Evolutionary conservation across 2,329 filamentous ascomycete genomes (phyloP).

Genomic region (Fusarium pseudoanthophilum): DNA sequence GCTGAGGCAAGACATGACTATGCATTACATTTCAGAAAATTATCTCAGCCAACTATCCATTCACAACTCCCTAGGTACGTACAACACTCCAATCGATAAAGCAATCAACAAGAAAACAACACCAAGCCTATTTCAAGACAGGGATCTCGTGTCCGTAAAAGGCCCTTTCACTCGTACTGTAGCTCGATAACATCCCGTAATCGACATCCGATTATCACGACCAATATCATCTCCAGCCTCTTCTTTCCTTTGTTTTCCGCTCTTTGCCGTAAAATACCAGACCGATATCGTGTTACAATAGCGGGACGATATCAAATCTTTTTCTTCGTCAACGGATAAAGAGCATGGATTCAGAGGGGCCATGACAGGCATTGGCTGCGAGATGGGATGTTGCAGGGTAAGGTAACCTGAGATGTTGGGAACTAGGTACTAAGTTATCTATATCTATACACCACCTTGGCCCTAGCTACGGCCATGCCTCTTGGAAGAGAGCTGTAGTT

Average conservation of each 20-base stretch:
- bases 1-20: conserved; percentile 33
- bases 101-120: neutral
- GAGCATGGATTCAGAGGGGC: conserved; percentile 4
- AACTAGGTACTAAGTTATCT: neutral
- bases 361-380: conserved; percentile 12
- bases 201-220: neutral
- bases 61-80: neutral
- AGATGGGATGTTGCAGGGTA: conserved; percentile 39
- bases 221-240: conserved; percentile 16
- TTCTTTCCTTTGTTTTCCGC: conserved; percentile 40
- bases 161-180: conserved; percentile 18
- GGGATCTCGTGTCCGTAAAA: conserved; percentile 36
- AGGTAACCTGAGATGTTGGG: conserved; percentile 39
- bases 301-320: conserved; percentile 19
- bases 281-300: conserved; percentile 20
- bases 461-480: conserved; percentile 8
- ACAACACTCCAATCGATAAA: neutral
- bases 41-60: neutral
- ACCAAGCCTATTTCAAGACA: neutral
- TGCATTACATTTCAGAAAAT: conserved; percentile 1
- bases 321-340: neutral
- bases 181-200: neutral
- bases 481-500: neutral
- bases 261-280: conserved; percentile 29
- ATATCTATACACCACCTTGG: conserved; percentile 17